Evolutionary conservation across 805 yeast genomes (phyloP), one percentile per base, ranked within the genome.

Genomic region (Pichia phayaonensis): DNA sequence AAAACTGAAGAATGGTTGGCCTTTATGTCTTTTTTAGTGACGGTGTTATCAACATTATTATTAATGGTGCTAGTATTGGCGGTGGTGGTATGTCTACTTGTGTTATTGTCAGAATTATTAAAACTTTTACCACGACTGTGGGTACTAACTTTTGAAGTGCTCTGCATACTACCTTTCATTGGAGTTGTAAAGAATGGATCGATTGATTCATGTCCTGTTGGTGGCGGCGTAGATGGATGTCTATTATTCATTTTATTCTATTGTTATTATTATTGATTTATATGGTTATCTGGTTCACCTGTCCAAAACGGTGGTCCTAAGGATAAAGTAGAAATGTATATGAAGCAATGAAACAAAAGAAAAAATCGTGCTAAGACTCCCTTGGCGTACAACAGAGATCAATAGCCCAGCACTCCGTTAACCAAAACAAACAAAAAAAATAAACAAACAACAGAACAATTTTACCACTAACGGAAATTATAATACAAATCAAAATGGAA

Each of bases 171-270:
- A 4, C 40, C 16, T 12, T 11, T 21, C 15, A 21, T 42, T 16
- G 51, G 51, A 10, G 49, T 47, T 36, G 23, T 49, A 6, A 46
- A 52, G 24, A 46, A 50, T 18, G 49, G 43, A 27, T 40, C 31
- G 1, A 22, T 20, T 21, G 29, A 23, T 42, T 26, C 52, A 20
- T 31, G 15, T 16, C 44, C 47, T 11, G 27, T 16, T 34, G 54
- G 51, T 11, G 64, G 63, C 31, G 66, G 66, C 13, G 66, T 62
- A 10, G 62, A 54, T 44, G 66, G 66, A 16, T 55, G 58, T 40
- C 52, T 53, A 40, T 52, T 46, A 16, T 26, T 42, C 53, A 51
- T 51, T 34, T 16, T 38, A 16, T n/a, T 29, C 16, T 29, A 29
- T 13, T 45, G 15, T 23, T 45, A 11, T n/a, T n/a, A n/a, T n/a